Conservation (phyloP, 2,329 filamentous ascomycete genomes). For the Beauveria sp. region DNA sequence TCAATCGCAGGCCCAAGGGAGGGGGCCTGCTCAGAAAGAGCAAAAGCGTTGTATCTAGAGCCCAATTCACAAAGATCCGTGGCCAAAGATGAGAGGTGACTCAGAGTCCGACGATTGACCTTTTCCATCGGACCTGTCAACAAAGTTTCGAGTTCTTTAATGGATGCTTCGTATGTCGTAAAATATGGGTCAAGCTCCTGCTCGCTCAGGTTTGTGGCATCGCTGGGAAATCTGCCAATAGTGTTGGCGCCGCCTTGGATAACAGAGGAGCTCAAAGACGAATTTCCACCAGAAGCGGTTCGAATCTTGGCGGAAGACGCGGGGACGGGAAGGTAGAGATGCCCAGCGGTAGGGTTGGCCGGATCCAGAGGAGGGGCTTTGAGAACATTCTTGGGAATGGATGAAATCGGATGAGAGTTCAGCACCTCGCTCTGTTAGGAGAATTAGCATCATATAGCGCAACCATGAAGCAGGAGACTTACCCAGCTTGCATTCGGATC, state of each 20-base stretch:
- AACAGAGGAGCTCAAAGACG: constrained; percentile 28
- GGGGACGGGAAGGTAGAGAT: constrained; percentile 81
- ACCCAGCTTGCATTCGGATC: constrained; percentile 99
- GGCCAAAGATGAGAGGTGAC: constrained; percentile 75
- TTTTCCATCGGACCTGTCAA: constrained; percentile 94
- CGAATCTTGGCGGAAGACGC: constrained; percentile 80
- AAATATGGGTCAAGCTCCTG: constrained; percentile 95
- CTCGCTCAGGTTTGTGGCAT: constrained; percentile 69
- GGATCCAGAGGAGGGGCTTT: constrained; percentile 93
- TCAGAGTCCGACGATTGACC: constrained; percentile 83
- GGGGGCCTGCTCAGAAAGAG: constrained; percentile 82
- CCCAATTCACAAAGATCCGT: constrained; percentile 88
- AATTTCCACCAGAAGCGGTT: constrained; percentile 35
- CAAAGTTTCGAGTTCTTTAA: constrained; percentile 81
- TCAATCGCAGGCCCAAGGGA: constrained; percentile 90
- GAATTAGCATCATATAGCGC: constrained; percentile 16
- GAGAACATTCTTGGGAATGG: constrained; percentile 86
- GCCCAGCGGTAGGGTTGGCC: constrained; percentile 82
- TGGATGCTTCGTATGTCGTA: constrained; percentile 83
- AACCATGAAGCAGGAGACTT: constrained; percentile 20
- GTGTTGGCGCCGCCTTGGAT: constrained; percentile 45
- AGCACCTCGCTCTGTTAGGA: constrained; percentile 75
- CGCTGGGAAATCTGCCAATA: constrained; percentile 75
- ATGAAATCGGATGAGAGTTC: constrained; percentile 80
- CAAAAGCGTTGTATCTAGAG: constrained; percentile 95